Evolutionary conservation across 192 early-diverging fungal species (phyloP).

Genomic region (Mortierella alpina): DNA sequence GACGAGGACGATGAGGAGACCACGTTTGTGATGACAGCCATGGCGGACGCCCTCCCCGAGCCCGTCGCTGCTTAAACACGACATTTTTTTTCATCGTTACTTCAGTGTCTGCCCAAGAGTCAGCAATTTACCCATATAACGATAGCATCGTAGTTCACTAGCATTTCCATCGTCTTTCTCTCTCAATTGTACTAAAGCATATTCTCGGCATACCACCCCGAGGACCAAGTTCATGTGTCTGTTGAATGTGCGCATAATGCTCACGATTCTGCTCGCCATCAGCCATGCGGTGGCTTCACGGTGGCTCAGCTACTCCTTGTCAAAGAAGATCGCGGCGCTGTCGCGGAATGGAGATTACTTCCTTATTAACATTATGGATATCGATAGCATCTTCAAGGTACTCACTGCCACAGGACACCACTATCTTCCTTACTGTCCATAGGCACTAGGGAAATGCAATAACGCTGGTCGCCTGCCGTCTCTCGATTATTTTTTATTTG

Average conservation of each 20-base stretch:
- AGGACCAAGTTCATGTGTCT: too few species aligned
- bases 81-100: conserved; percentile 14
- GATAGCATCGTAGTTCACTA: too few species aligned
- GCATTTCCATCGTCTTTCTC: too few species aligned
- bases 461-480: too few species aligned
- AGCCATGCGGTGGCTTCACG: not conserved
- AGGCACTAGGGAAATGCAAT: too few species aligned
- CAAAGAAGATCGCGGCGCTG: not conserved
- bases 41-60: conserved; percentile 52
- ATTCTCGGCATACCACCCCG: too few species aligned
- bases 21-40: conserved; percentile 50
- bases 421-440: too few species aligned
- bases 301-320: conserved; percentile 10
- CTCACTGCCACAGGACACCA: too few species aligned
- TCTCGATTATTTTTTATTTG: too few species aligned
- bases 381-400: conserved; percentile 52
- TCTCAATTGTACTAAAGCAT: too few species aligned
- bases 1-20: conserved; percentile 63
- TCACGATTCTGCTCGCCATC: not conserved
- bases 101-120: conserved; percentile 6
- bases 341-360: not conserved
- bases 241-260: not conserved
- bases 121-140: too few species aligned
- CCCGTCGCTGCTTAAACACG: conserved; percentile 45
- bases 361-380: conserved; percentile 29